These are phyloP conservation scores for Xylariaceae sp. DNA, from an alignment of 2,329 filamentous ascomycete genomes.

Conservation along the genomic window DNA sequence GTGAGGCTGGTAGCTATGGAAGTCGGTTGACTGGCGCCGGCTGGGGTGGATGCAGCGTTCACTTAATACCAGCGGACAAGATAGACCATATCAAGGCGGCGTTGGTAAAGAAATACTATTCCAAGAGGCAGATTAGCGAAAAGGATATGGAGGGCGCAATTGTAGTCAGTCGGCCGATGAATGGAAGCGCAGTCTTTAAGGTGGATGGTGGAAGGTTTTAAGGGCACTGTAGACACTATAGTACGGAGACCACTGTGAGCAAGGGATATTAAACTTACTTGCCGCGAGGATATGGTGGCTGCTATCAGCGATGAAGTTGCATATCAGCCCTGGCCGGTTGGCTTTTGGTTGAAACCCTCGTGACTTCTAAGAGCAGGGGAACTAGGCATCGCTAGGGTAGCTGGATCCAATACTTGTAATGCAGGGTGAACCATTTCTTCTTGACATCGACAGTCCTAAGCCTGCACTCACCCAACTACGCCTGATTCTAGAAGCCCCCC, in stretches of 20 bases:
- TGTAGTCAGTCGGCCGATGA: slow-evolving; percentile 86
- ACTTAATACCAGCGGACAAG: slow-evolving; percentile 84
- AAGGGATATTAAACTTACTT: no score
- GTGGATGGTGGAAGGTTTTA: slow-evolving; percentile 40
- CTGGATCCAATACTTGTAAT: no score
- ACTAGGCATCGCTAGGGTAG: no score
- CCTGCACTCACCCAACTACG: no score
- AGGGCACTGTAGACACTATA: slow-evolving; percentile 45
- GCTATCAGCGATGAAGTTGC: no score
- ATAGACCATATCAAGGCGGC: slow-evolving; percentile 78
- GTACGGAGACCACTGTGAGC: slow-evolving; percentile 5
- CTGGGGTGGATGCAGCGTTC: slow-evolving; percentile 96
- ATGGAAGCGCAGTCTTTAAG: slow-evolving; percentile 66
- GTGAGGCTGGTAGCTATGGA: slow-evolving; percentile 79
- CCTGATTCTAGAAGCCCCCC: no score
- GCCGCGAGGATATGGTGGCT: slow-evolving; percentile 43
- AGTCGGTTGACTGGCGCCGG: slow-evolving; percentile 89
- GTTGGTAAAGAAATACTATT: slow-evolving; percentile 83
- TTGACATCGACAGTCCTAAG: no score
- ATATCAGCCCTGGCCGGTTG: no score
- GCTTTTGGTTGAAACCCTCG: neutral
- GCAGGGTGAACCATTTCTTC: no score
- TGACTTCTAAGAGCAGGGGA: neutral
- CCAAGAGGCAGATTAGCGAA: slow-evolving; percentile 65
- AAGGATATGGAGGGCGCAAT: slow-evolving; percentile 81